Base-by-base conservation (phyloP, 768 basidiomycete species). In the Holtermannia corniformis region DNA sequence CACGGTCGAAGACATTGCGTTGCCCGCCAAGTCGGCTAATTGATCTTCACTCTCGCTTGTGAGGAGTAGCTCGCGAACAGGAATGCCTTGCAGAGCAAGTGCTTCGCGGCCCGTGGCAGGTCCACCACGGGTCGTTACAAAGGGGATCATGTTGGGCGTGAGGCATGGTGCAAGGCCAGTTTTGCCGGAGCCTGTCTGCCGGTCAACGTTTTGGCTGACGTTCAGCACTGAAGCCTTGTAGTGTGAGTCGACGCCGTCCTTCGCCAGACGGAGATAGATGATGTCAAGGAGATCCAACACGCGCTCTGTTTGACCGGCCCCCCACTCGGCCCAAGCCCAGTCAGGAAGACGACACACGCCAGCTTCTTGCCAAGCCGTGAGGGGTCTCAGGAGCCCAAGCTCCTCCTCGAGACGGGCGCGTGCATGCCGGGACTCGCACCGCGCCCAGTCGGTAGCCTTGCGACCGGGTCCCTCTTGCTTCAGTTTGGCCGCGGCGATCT, bases 201-300 rank as follows among this genome's bases (percentile, higher is more conserved):
- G 81, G 72, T 96, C 92, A 21, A 95, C 92, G 62, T 96, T 96
- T 73, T 96, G 92, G 2, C 88, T 91, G 4, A 96, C 78, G 71
- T 96, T 96, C 91, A 91, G 95, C 1, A 96, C 86, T 72, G 68
- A 92, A 83, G 88, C 90, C 67, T 93, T 91, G 72, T 83, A 92
- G 0, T 80, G 83, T 0, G 90, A 83, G 65, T 95, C 92, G 20
- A 88, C 77, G 2, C 86, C 88, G 37, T 81, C 79, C 55, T 79
- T 79, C 0, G 90, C 86, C 37, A 85, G 82, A 26, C 90, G 85
- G 45, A 96, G 78, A 24, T 84, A 76, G 67, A 79, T 85, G 59
- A 95, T 93, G 63, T 96, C 92, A 83, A 93, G 85, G 59, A 96
- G 72, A 70, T 96, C 92, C 83, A 88, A 86, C 3, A 96, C 92